Percentiles rank a stretch among this genome's conserved stretches.
These are phyloP conservation scores for Mycosphaerella arachidis DNA, from an alignment of 2,329 filamentous ascomycete genomes.

Conservation along the genomic window DNA sequence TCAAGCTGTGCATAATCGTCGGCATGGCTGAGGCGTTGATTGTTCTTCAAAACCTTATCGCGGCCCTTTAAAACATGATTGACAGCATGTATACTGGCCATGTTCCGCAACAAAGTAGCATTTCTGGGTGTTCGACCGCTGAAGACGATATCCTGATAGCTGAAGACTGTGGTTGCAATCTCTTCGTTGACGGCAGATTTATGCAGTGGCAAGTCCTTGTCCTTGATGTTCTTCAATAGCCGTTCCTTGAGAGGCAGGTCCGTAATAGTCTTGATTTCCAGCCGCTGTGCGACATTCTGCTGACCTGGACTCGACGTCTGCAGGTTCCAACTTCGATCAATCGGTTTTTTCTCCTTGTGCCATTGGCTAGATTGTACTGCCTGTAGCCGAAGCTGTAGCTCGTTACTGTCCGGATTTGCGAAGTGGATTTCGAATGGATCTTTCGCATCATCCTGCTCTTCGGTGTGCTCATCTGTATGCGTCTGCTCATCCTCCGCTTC, in stretches of 20 bases:
- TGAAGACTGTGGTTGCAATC: conserved; percentile 69
- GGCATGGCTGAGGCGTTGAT: conserved; percentile 67
- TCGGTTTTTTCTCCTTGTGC: conserved; percentile 31
- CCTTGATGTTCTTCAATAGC: conserved; percentile 52
- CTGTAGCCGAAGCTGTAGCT: conserved; percentile 51
- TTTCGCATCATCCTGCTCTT: conserved; percentile 38
- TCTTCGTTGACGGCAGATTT: conserved; percentile 54
- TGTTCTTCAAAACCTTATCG: conserved; percentile 89
- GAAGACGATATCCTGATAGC: conserved; percentile 76
- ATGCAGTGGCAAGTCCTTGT: conserved; percentile 48
- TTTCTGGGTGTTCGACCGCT: conserved; percentile 67
- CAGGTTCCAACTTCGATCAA: conserved; percentile 9
- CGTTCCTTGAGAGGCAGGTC: conserved; percentile 66
- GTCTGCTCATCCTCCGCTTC: conserved; percentile 36
- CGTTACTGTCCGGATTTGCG: conserved; percentile 59
- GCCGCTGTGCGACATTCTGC: not conserved
- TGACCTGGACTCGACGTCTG: not conserved
- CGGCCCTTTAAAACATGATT: conserved; percentile 94
- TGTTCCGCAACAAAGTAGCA: conserved; percentile 61
- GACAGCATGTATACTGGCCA: conserved; percentile 76
- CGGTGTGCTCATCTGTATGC: conserved; percentile 38
- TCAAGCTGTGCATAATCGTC: conserved; percentile 54
- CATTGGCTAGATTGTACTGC: conserved; percentile 47
- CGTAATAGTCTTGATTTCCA: not conserved
- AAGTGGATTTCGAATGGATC: conserved; percentile 82